Evolutionary conservation across 768 basidiomycete species (phyloP), one percentile per base, ranked within the genome.

Genomic region (Leccinum arenicola): DNA sequence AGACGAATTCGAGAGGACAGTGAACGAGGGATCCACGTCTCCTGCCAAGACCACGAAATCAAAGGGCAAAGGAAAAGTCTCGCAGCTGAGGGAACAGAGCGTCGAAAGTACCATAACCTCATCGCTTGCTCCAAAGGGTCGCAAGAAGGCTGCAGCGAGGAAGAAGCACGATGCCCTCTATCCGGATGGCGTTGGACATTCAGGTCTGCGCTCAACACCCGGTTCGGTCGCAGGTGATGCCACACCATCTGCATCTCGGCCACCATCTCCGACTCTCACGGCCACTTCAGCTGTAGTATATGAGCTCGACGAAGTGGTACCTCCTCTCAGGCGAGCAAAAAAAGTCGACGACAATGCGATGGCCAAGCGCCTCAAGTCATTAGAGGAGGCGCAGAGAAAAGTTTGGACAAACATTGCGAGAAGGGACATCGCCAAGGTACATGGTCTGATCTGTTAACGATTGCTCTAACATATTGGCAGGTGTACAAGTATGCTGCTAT

Each of bases 321-420:
- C 88, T 6, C 84, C 86, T 12, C 73, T 93, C 67, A 89, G 81
- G 75, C 85, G 81, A 66, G 90, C 89, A 6, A 91, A 89, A 72
- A 89, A 87, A 70, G 77, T 89, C 3, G 91, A 93, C 56, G 88
- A 88, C 50, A 76, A 72, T 57, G 80, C 84, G 3, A 88, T 89
- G 81, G 71, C 83, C 25, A 91, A 91, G 68, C 84, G 92, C 43
- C 78, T 93, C 58, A 87, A 86, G 71, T 79, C 84, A 6, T 70
- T 94, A 31, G 93, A 93, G 69, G 94, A 94, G 64, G 79, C 88
- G 0, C 93, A 95, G 75, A 81, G 84, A 58, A 94, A 93, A 74
- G 88, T 93, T 9, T 96, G 94, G 94, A 87, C 86, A 21, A 91
- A 87, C 65, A 94, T 96, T 52, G 94, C 92, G 1, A 80, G 84